Evolutionary conservation across 2,329 filamentous ascomycete genomes (phyloP).

Genomic region (Sordariomycetes sp.): DNA sequence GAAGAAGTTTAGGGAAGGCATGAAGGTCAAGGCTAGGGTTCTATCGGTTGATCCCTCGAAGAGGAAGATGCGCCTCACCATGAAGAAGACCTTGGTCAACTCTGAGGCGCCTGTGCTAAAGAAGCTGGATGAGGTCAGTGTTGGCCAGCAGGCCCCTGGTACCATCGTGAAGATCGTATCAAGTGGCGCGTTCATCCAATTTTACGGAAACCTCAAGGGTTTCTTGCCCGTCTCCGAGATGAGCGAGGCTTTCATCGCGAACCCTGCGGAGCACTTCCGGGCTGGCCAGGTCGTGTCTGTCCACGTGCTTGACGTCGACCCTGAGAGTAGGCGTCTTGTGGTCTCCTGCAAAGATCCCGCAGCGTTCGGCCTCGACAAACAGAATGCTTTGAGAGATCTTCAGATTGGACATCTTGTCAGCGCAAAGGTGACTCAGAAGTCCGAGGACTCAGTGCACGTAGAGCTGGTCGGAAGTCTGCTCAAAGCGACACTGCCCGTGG

Average conservation of each 20-base stretch:
- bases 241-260: constrained; percentile 92
- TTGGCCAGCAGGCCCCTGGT: constrained; percentile 73
- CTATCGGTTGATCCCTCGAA: constrained; percentile 69
- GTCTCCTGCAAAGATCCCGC: constrained; percentile 91
- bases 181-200: constrained; percentile 81
- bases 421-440: constrained; percentile 75
- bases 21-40: constrained; percentile 76
- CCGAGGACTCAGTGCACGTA: constrained; percentile 64
- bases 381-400: constrained; percentile 66
- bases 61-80: constrained; percentile 72
- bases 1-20: constrained; percentile 87
- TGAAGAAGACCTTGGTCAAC: constrained; percentile 93
- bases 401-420: constrained; percentile 66
- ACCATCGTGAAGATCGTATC: constrained; percentile 75
- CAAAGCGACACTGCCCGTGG: constrained; percentile 66
- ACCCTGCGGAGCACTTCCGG: constrained; percentile 83
- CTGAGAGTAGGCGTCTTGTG: constrained; percentile 60
- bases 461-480: constrained; percentile 67
- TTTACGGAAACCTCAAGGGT: constrained; percentile 74
- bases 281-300: constrained; percentile 86
- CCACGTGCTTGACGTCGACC: constrained; percentile 73
- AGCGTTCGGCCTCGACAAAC: constrained; percentile 65
- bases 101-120: constrained; percentile 75
- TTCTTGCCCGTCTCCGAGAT: constrained; percentile 94
- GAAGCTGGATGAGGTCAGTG: constrained; percentile 62